Conservation (phyloP, 805 yeast genomes). For the Ogataea salicorniae region DNA sequence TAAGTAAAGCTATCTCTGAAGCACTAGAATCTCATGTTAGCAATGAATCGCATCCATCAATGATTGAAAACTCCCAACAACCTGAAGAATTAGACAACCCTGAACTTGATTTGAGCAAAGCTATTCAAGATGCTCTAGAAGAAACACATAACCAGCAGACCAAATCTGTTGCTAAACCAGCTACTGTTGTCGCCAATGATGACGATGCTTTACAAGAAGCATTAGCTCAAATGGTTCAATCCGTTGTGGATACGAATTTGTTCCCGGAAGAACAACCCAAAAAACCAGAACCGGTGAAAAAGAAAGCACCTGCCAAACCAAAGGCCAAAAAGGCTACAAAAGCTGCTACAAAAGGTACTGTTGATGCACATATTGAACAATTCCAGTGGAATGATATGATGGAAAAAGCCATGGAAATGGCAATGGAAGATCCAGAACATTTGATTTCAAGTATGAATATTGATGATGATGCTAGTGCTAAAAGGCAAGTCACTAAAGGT, state of each 20-base stretch:
- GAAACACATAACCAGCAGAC: neutral
- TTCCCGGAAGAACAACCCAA: conserved; percentile 5
- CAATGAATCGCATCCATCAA: neutral
- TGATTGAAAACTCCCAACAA: neutral
- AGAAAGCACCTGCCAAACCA: conserved; percentile 1
- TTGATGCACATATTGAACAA: conserved; percentile 40
- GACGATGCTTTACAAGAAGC: conserved; percentile 46
- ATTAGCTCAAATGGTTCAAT: conserved; percentile 50
- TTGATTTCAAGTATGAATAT: conserved; percentile 33
- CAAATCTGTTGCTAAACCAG: neutral
- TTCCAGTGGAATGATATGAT: conserved; percentile 61
- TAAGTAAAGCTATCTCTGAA: conserved; percentile 22
- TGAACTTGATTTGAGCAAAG: conserved; percentile 15
- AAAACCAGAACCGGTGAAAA: neutral
- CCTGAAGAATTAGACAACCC: conserved; percentile 1
- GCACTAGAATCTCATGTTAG: conserved; percentile 12
- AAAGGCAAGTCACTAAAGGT: neutral
- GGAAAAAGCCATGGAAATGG: conserved; percentile 74
- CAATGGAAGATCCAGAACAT: conserved; percentile 55
- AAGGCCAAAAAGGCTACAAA: conserved; percentile 2
- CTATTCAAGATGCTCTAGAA: conserved; percentile 17
- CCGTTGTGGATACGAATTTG: conserved; percentile 39
- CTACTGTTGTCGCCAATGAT: conserved; percentile 5
- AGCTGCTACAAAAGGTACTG: neutral
- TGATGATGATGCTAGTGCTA: conserved; percentile 4